Conservation (phyloP, 176 grass and related monocot species). For the Oryza coarctata region DNA sequence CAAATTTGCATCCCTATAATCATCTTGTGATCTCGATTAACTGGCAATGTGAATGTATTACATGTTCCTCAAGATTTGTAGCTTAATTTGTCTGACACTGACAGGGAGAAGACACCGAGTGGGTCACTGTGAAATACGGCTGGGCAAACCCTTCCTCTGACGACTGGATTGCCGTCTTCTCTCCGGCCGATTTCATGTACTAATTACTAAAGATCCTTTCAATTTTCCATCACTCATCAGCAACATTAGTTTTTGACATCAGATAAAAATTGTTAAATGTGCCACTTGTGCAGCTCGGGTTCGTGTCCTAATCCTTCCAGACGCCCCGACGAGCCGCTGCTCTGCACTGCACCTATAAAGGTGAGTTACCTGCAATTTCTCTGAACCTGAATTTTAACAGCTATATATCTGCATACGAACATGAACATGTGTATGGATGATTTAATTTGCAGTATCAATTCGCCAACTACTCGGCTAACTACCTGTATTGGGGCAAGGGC, state of each 20-base stretch:
- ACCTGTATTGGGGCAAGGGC: conserved; percentile 56
- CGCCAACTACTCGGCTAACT: conserved; percentile 67
- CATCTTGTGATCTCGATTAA: not conserved
- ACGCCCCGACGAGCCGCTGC: conserved; percentile 50
- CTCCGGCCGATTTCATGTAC: conserved; percentile 69
- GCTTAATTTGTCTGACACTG: not conserved
- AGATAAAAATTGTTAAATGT: not conserved
- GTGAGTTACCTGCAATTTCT: not conserved
- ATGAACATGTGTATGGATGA: not conserved
- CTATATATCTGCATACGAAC: too few species aligned
- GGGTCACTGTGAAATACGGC: conserved; percentile 58
- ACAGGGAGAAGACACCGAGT: conserved; percentile 69
- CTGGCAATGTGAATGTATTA: not conserved
- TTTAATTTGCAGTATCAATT: conserved; percentile 56
- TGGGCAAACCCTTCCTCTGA: conserved; percentile 36
- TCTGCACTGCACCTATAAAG: conserved; percentile 91
- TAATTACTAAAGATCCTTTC: not conserved
- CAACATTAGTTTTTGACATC: too few species aligned
- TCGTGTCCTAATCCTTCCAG: conserved; percentile 43
- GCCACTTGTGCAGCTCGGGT: conserved; percentile 41
- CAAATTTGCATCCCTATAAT: not conserved
- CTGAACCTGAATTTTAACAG: not conserved
- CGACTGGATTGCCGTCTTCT: conserved; percentile 93
- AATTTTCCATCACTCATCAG: not conserved
- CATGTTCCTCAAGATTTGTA: not conserved